These are phyloP conservation scores for Gamsiella multidivaricata DNA, from an alignment of 192 early-diverging fungal species.

Conservation along the genomic window DNA sequence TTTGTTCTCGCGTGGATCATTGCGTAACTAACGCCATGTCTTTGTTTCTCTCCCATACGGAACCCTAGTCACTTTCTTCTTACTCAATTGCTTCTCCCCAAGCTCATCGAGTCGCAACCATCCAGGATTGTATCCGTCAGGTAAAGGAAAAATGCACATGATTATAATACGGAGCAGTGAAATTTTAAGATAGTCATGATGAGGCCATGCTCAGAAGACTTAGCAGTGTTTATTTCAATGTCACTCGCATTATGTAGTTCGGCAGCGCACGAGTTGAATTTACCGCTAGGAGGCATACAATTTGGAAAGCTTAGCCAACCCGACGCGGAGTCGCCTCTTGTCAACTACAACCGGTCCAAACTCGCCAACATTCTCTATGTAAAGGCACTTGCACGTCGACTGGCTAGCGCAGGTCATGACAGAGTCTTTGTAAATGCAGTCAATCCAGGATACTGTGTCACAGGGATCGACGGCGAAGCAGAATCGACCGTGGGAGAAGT, in stretches of 20 bases:
- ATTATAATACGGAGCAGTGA: background rate
- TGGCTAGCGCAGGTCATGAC: constrained; percentile 35
- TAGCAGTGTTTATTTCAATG: background rate
- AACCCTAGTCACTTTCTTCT: constrained; percentile 47
- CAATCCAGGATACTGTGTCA: constrained; percentile 57
- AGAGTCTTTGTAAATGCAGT: constrained; percentile 56
- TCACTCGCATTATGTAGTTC: constrained; percentile 34
- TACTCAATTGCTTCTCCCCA: constrained; percentile 55
- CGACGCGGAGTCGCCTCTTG: constrained; percentile 35
- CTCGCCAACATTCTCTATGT: constrained; percentile 66
- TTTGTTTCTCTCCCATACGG: too few relatives aligned
- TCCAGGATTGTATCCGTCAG: constrained; percentile 66
- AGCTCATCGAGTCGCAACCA: constrained; percentile 51
- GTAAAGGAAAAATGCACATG: constrained; percentile 6
- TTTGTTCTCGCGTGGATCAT: too few relatives aligned
- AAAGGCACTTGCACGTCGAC: constrained; percentile 54
- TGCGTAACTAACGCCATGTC: background rate
- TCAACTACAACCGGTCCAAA: constrained; percentile 64
- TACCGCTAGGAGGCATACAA: constrained; percentile 52
- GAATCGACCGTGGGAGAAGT: background rate
- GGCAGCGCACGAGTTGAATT: constrained; percentile 27
- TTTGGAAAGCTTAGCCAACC: constrained; percentile 55
- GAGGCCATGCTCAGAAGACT: too few relatives aligned
- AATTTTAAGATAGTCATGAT: too few relatives aligned
- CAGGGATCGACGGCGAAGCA: constrained; percentile 19